Base-by-base conservation (phyloP, 768 basidiomycete genomes). In the Mycena amicta region DNA sequence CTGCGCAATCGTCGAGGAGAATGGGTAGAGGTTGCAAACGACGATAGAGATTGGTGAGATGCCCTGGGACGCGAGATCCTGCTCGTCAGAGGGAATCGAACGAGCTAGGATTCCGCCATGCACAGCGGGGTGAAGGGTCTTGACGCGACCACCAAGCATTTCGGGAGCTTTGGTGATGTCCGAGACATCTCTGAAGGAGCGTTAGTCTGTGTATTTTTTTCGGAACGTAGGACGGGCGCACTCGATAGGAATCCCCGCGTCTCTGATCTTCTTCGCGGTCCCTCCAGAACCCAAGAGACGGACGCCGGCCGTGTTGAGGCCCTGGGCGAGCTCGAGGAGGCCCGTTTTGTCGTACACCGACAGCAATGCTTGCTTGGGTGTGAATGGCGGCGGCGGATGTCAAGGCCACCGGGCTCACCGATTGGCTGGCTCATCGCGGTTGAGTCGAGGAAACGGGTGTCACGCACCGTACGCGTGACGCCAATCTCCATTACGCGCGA, bases 1-100 rank as follows among this genome's bases (percentile, higher is more conserved):
- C 66, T 88, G 85, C 0, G 95, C 83, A 71, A 96, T 92, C 49
- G 95, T 97, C 22, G 87, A 84, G 29, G 91, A 86, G 78, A 99
- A 99, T 0, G 97, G 97, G 79, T 99, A 98, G 52, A 99, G 86
- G 73, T 99, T 99, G 86, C 97, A 99, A 60, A 97, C 95, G 56
- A 99, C 96, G 77, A 99, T 90, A 55, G 90, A 88, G 76, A 98
- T 98, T 61, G 92, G 92, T 5, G 91, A 85, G 74, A 99, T 98
- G 57, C 79, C 80, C 68, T 96, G 94, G 5, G 87, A 79, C 27
- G 83, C 76, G 52, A 98, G 83, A 72, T 99, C 97, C 53, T 83
- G 79, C 63, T 94, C 83, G 75, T 99, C 97, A 11, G 93, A 93
- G 3, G 90, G 85, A 63, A 95, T 96, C 52, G 88, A 83, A 20